These are phyloP conservation scores for Ustilago lituana DNA, from an alignment of 1,284 basidiomycete species.

Conservation along the genomic window DNA sequence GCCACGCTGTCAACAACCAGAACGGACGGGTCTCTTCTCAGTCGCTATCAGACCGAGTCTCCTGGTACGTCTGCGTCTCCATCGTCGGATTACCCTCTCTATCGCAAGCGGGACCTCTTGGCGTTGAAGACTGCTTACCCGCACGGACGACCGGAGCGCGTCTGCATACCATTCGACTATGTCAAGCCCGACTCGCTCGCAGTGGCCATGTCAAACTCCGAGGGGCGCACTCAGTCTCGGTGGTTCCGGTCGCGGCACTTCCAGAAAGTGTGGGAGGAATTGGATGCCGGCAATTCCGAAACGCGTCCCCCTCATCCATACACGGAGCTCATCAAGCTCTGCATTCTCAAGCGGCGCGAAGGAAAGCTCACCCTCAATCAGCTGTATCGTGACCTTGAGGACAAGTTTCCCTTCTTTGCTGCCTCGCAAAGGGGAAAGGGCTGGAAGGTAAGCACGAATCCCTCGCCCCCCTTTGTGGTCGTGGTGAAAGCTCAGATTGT, in stretches of 20 bases:
- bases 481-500: not conserved
- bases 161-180: not conserved
- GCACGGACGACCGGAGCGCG: not conserved
- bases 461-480: not conserved
- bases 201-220: not conserved
- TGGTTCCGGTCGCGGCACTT: constrained; percentile 32
- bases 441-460: constrained; percentile 34
- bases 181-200: not conserved
- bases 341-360: constrained; percentile 38
- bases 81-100: not conserved
- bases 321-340: constrained; percentile 49
- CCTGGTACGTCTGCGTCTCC: not conserved
- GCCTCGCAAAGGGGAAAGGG: constrained; percentile 22
- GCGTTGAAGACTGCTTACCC: no score
- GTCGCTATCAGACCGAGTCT: not conserved
- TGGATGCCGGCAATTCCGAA: constrained; percentile 17
- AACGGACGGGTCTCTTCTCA: not conserved
- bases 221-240: constrained; percentile 12
- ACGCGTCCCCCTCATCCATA: constrained; percentile 25
- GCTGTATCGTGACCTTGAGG: constrained; percentile 39
- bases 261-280: constrained; percentile 21
- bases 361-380: constrained; percentile 39
- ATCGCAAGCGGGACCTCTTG: not conserved
- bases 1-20: not conserved
- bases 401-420: constrained; percentile 42